Evolutionary conservation across 139 green algal genomes (phyloP), one percentile per base, ranked within the genome.

Genomic region (Auxenochlorella pyrenoidosa): DNA sequence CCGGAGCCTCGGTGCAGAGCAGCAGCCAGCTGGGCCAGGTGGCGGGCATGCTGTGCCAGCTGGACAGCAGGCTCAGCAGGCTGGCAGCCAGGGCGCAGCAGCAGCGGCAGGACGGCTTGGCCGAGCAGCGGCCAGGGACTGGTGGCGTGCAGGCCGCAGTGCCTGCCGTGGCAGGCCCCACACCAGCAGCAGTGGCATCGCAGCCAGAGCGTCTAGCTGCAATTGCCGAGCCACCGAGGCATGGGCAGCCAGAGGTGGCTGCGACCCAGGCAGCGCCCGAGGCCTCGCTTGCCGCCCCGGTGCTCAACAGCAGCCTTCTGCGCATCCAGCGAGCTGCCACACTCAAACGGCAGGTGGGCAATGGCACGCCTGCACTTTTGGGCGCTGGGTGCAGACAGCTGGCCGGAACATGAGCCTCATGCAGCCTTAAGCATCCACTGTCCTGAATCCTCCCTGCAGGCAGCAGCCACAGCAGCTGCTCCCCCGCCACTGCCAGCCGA

Each of bases 271-370:
- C 30, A 28, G 32, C 30, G 32, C 77, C 51, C 5, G n/a, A 6
- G 13, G 51, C 77, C 32, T 22, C 19, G 19, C 77, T 83, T 34
- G 77, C 77, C 0, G 77, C 19, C 30, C 77, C 77, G 15, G n/a
- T n/a, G 0, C 77, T 34, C n/a, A 83, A 83, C 34, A 51, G 21
- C 51, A 83, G 77, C 77, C 51, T 83, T n/a, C n/a, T 83, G 16
- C 32, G 38, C 12, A n/a, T 43, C n/a, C 77, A 70, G 15, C 77
- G 51, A 26, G 41, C n/a, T 6, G 30, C 34, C 0, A 8, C 32
- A 3, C 51, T 83, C 22, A 15, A 82, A 18, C 10, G 16, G 51
- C 51, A 83, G 77, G 77, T 83, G 44, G 47, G 76, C 19, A 24
- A 41, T 32, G 73, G 38, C 72, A 30, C 30, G 22, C 4, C 2